Evolutionary conservation across 176 grass and related monocot genomes (phyloP), one percentile per base, ranked within the genome.

Genomic region (Juncus inflexus): DNA sequence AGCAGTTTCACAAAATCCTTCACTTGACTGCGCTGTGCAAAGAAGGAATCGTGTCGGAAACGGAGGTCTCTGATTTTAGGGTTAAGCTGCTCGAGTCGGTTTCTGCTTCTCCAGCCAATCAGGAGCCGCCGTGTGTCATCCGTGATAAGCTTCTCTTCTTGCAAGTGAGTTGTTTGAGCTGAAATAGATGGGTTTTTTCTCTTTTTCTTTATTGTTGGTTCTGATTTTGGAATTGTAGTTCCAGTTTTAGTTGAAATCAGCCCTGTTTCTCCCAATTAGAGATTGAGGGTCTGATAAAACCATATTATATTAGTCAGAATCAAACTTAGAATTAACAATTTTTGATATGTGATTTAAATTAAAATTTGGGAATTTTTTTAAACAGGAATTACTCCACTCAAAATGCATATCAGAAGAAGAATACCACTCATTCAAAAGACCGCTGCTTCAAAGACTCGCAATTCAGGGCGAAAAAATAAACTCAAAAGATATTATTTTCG

Each of bases 81-180:
- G 38, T 80, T 15, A 58, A 57, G 62, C 65, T 97, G 56, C 88
- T 97, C 54, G 77, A 86, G 15, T 43, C 80, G 3, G 85, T 97
- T 63, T 60, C 77, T 12, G 82, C 82, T 11, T 42, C 79, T 7
- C 77, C 83, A 3, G 55, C 76, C 40, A 70, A 81, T 16, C 85
- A 81, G 3, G 94, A 91, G 35, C 77, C 66, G 4, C 74, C 83
- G 15, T 66, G 66, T 43, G 12, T 99, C 43, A 52, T 89, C 70
- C 76, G 85, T 49, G 88, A 97, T 74, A 97, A 91, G 75, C 85
- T 97, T 38, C 79, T 97, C 39, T 97, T 97, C 75, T 86, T 97
- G 64, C 85, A 97, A 80, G 86, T 90, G 39, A 54, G 40, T 38
- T 37, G 3, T n/a, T 6, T 51, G 16, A 67, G 7, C 4, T 54